phyloP scores from a whole-genome alignment of 352 stramenopile species.

The Phytophthora aleatoria region DNA sequence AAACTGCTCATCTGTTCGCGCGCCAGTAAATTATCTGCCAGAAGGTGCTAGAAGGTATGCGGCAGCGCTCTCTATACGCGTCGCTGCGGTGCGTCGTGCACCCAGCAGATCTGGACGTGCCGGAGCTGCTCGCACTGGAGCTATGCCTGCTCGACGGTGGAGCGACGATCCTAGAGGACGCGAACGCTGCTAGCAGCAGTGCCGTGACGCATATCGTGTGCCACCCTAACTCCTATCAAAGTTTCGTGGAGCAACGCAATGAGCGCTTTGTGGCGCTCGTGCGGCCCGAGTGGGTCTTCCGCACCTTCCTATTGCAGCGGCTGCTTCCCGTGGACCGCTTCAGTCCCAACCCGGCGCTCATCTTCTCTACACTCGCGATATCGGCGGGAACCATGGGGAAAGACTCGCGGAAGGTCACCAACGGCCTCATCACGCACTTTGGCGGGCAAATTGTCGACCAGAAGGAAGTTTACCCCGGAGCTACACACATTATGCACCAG shows the following conservation, averaged over 20 bases:
- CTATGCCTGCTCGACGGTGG: constrained; percentile 69
- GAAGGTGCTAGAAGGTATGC: constrained; percentile 34
- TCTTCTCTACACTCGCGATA: constrained; percentile 82
- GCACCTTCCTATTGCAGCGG: constrained; percentile 66
- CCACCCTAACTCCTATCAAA: constrained; percentile 53
- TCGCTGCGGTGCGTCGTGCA: constrained; percentile 60
- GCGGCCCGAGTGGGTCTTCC: constrained; percentile 82
- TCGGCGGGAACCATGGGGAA: constrained; percentile 75
- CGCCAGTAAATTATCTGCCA: constrained; percentile 10
- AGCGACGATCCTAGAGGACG: constrained; percentile 46
- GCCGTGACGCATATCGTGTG: constrained; percentile 79
- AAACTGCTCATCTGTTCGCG: background rate
- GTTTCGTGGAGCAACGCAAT: constrained; percentile 54
- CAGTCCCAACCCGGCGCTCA: constrained; percentile 71
- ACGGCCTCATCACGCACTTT: constrained; percentile 82
- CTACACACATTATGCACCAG: constrained; percentile 75
- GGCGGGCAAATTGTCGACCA: constrained; percentile 77
- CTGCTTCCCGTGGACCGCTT: constrained; percentile 74
- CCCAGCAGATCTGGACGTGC: constrained; percentile 44
- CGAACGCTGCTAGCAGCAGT: constrained; percentile 17
- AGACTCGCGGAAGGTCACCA: constrained; percentile 80
- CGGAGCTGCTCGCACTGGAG: constrained; percentile 52
- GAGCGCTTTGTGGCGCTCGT: constrained; percentile 77
- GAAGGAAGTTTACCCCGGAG: constrained; percentile 44
- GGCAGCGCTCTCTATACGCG: constrained; percentile 51